Evolutionary conservation across 2,329 filamentous ascomycete species (phyloP), one percentile per base, ranked within the genome.

Genomic region (Fusarium begoniae): DNA sequence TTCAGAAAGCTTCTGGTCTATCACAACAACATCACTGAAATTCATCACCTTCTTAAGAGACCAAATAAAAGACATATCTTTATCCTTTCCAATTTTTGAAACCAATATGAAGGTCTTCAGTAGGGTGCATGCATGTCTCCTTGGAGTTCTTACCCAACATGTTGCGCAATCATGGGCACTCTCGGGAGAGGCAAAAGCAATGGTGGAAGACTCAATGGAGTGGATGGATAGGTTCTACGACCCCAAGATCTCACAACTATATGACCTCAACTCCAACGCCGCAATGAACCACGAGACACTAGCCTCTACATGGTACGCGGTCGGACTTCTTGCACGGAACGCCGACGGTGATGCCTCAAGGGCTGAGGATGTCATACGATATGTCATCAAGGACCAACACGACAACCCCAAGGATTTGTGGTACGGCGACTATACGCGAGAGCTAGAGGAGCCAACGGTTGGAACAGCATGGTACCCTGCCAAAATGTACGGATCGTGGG

Each of bases 191-290:
- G 66, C 66, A 1, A 69, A 69, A 63, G 65, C 65, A 0, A 69
- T 69, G 66, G 64, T 69, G 5, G 65, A 69, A 47, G 54, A 73
- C 59, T 71, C 70, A 2, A 73, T 60, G 53, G 57, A 51, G 26
- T 73, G 65, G 70, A 69, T 73, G 70, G 66, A 70, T 38, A 70
- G 11, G 9, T 70, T 60, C 37, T 70, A 70, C 26, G 68, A 71
- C 22, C 75, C 86, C 0, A 66, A 65, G 22, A 48, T 70, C 14
- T 26, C 53, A 44, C 66, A 70, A 11, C 38, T 70, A 8, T 66
- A 70, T 26, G 66, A 70, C 32, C 66, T 70, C 4, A 26, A 70
- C 14, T 58, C 66, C 1, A 60, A 61, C 1, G 61, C 59, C 2
- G 68, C 68, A 8, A 59, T 70, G 66, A 65, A 66, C 41, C 68